A percentile compares a stretch with the other conserved stretches of the same genome.
Conservation (phyloP, 345 rosid species). For the Murraya paniculata region DNA sequence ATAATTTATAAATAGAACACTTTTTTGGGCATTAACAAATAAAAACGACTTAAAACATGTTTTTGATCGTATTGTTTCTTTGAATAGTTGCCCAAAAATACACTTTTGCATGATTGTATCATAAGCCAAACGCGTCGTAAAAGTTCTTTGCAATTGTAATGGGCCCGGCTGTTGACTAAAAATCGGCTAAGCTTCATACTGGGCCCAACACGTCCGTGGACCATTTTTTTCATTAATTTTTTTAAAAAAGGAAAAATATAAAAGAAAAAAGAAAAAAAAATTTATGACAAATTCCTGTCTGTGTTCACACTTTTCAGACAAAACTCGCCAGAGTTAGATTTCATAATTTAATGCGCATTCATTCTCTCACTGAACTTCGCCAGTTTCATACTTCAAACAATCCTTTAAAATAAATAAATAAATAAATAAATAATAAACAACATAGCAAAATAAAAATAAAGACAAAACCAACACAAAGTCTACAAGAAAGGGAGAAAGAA, state of each 20-base stretch:
- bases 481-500: neutral
- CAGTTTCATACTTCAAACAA: neutral
- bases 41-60: neutral
- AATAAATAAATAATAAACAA: neutral
- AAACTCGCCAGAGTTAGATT: neutral
- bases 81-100: neutral
- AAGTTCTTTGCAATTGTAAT: neutral
- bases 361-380: neutral
- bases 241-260: neutral
- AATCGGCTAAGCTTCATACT: neutral
- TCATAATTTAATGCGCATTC: slow-evolving; percentile 14
- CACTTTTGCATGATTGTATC: neutral
- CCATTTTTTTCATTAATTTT: neutral
- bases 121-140: neutral
- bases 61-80: too few relatives aligned
- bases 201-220: slow-evolving; percentile 12
- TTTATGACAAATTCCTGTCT: neutral
- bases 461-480: neutral
- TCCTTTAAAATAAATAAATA: too few relatives aligned
- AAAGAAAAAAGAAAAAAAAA: neutral
- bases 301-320: neutral
- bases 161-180: slow-evolving; percentile 8
- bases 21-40: neutral
- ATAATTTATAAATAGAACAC: neutral
- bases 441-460: neutral